Evolutionary conservation across 352 stramenopile species (phyloP).

Genomic region (Globisporangium canariense): DNA sequence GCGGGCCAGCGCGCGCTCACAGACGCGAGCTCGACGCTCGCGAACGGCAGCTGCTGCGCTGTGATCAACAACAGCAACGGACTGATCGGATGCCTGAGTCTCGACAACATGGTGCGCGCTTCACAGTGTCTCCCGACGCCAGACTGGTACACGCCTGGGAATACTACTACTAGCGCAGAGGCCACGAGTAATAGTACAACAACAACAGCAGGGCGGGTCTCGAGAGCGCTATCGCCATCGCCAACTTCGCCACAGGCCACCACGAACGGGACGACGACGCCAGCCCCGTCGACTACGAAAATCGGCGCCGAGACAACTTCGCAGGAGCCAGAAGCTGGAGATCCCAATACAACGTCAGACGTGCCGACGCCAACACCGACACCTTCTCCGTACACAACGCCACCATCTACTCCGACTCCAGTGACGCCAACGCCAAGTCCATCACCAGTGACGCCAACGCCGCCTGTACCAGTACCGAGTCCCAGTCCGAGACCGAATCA

Average conservation of each 20-base stretch:
- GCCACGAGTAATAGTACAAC: background rate
- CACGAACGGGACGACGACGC: background rate
- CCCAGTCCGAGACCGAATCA: conserved; percentile 1
- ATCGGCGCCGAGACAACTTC: no score
- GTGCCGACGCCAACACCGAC: background rate
- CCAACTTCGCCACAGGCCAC: background rate
- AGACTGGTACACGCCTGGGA: conserved; percentile 17
- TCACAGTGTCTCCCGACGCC: conserved; percentile 26
- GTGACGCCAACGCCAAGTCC: conserved; percentile 4
- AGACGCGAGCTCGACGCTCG: conserved; percentile 10
- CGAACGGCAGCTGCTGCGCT: conserved; percentile 43
- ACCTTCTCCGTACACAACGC: background rate
- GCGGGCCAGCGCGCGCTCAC: conserved; percentile 20
- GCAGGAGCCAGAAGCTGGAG: background rate
- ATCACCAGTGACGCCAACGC: background rate
- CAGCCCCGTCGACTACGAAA: background rate
- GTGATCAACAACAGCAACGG: conserved; percentile 18
- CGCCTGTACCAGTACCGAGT: background rate
- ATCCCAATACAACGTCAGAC: background rate
- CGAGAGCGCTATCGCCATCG: background rate
- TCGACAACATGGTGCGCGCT: conserved; percentile 7
- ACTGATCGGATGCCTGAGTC: conserved; percentile 30
- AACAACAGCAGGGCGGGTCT: background rate
- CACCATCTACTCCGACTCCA: background rate
- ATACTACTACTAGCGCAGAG: background rate